Percentiles rank a stretch among this genome's conserved stretches.
phyloP scores from a whole-genome alignment of 2,329 filamentous ascomycete genomes.

The Macrophomina phaseolina region DNA sequence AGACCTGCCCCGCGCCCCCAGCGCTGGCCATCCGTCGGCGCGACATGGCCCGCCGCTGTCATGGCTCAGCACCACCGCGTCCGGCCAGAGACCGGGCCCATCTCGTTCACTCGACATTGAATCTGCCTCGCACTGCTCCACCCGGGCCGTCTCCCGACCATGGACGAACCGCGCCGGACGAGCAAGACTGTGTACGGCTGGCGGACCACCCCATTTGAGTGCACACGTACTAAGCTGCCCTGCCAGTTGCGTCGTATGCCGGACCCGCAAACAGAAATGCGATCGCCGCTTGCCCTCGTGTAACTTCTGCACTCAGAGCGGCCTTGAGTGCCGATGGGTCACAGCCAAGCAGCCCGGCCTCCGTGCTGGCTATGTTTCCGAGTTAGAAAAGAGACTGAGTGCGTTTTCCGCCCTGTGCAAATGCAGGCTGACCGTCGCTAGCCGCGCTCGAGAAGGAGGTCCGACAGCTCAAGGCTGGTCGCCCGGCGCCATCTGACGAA shows the following conservation, averaged over 20 bases:
- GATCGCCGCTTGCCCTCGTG: conserved; percentile 36
- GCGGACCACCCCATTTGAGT: too few relatives aligned
- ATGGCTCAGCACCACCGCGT: neutral
- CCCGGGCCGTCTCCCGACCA: conserved; percentile 6
- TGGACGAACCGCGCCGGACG: conserved; percentile 19
- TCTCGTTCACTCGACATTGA: neutral
- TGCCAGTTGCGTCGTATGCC: conserved; percentile 36
- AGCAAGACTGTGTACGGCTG: conserved; percentile 34
- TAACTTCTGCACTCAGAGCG: conserved; percentile 32
- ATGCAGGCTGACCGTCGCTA: conserved; percentile 29
- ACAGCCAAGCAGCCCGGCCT: conserved; percentile 38
- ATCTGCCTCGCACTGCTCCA: neutral
- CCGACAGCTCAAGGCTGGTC: conserved; percentile 31
- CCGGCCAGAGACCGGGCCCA: neutral
- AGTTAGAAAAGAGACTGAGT: conserved; percentile 45
- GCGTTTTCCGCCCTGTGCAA: neutral
- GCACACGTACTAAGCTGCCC: too few relatives aligned
- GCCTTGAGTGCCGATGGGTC: conserved; percentile 36
- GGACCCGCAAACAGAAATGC: conserved; percentile 36
- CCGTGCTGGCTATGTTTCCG: conserved; percentile 53
- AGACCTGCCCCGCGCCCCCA: conserved; percentile 13
- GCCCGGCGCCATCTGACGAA: conserved; percentile 24
- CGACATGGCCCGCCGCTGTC: conserved; percentile 7
- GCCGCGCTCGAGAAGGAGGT: conserved; percentile 34
- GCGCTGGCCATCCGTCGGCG: neutral